These are phyloP conservation scores for Phytopythium mirpurense DNA, from an alignment of 352 stramenopile species.

Conservation along the genomic window DNA sequence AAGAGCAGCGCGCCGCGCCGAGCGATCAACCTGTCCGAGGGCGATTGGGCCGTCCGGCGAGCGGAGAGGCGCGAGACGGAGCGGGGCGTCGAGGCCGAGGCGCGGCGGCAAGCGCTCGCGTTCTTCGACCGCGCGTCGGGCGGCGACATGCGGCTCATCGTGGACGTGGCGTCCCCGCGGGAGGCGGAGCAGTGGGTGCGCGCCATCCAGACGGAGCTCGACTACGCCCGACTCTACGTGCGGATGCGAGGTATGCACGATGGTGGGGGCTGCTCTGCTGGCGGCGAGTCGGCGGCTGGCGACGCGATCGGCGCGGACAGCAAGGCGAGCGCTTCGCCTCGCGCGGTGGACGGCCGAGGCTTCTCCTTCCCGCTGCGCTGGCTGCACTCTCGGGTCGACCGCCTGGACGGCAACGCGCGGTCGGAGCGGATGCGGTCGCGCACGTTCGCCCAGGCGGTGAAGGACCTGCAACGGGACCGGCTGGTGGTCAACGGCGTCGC, in stretches of 20 bases:
- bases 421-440: conserved; percentile 36
- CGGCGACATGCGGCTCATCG: conserved; percentile 36
- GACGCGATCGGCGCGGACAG: not conserved
- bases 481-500: conserved; percentile 46
- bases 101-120: conserved; percentile 49
- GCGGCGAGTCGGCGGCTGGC: not conserved
- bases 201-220: conserved; percentile 39
- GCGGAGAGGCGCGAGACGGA: conserved; percentile 12
- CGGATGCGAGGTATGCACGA: conserved; percentile 16
- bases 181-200: conserved; percentile 41
- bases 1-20: conserved; percentile 38
- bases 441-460: conserved; percentile 55
- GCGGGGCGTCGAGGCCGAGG: not conserved
- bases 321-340: not conserved
- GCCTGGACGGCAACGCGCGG: conserved; percentile 22
- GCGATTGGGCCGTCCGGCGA: conserved; percentile 46
- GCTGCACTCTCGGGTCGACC: conserved; percentile 50
- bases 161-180: conserved; percentile 38
- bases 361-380: conserved; percentile 34
- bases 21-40: conserved; percentile 37
- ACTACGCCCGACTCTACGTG: conserved; percentile 21
- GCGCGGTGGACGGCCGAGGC: not conserved
- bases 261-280: not conserved
- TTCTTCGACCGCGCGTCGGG: conserved; percentile 43
- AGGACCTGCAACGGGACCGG: conserved; percentile 58